A percentile compares a stretch with the other conserved stretches of the same genome.
Conservation (phyloP, 73 alveolate species). For the Paraurostyla sp. region DNA sequence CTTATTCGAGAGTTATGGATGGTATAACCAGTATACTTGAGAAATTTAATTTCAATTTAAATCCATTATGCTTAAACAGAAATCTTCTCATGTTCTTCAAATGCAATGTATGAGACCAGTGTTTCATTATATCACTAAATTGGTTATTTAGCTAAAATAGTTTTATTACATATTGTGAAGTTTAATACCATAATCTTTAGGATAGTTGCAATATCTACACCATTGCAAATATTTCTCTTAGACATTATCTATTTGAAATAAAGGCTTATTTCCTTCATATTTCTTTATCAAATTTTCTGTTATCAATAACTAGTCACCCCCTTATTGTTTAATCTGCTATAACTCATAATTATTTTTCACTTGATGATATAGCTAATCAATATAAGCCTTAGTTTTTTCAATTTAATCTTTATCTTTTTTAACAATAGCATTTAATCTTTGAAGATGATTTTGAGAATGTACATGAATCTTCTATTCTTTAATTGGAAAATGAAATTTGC, state of each 20-base stretch:
- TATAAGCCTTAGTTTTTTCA: neutral
- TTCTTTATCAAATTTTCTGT: neutral
- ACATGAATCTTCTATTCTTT: neutral
- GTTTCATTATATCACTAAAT: conserved; percentile 10
- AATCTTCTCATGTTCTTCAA: conserved; percentile 41
- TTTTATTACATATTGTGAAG: neutral
- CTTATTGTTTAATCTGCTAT: neutral
- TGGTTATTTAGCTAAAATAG: neutral
- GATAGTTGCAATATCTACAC: conserved; percentile 52
- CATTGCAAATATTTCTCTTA: conserved; percentile 14
- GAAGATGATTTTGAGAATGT: neutral
- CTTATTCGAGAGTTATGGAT: neutral
- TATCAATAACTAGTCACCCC: neutral
- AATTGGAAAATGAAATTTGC: neutral
- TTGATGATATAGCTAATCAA: neutral
- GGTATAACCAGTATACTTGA: neutral
- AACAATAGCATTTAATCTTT: neutral
- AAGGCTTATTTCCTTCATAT: conserved; percentile 6
- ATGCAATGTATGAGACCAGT: neutral
- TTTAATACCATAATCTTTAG: conserved; percentile 30
- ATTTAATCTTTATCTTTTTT: neutral
- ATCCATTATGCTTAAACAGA: conserved; percentile 28
- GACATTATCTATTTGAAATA: neutral
- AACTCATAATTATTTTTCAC: neutral
- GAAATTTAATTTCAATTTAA: neutral